A percentile compares a stretch with the other conserved stretches of the same genome.
phyloP scores from a whole-genome alignment of 2,329 filamentous ascomycete genomes.

The Penicillium sp. region DNA sequence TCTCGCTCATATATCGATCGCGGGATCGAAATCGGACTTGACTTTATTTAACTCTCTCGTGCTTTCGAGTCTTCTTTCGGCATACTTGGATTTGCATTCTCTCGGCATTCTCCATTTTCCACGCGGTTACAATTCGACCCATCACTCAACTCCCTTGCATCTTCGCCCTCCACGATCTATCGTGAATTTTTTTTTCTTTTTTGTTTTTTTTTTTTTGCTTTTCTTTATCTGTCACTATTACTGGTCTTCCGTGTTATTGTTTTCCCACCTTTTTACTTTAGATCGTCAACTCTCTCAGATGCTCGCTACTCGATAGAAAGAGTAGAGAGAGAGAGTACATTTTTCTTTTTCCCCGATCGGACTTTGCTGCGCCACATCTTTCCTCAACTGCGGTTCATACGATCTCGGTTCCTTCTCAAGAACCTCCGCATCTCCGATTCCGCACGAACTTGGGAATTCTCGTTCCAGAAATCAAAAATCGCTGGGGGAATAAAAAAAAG shows the following conservation, averaged over 20 bases:
- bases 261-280: background rate
- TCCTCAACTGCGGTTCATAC: constrained; percentile 1
- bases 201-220: constrained; percentile 1
- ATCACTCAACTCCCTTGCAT: constrained; percentile 29
- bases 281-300: background rate
- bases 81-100: constrained; percentile 24
- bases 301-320: background rate
- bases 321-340: background rate
- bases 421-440: constrained; percentile 6
- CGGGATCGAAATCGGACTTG: constrained; percentile 16
- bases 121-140: constrained; percentile 30
- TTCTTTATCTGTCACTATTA: background rate
- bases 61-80: background rate
- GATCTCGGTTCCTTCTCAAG: constrained; percentile 11
- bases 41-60: constrained; percentile 15
- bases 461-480: background rate
- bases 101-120: constrained; percentile 21
- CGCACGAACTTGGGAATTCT: background rate
- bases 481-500: too few species aligned
- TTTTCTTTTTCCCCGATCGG: constrained; percentile 6
- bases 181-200: constrained; percentile 8
- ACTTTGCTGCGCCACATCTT: constrained; percentile 1
- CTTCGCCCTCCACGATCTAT: constrained; percentile 20
- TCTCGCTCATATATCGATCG: constrained; percentile 17
- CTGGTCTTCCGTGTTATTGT: too few species aligned